Evolutionary conservation across 768 basidiomycete genomes (phyloP).

Genomic region (Pilatotrama ljubarskyi): DNA sequence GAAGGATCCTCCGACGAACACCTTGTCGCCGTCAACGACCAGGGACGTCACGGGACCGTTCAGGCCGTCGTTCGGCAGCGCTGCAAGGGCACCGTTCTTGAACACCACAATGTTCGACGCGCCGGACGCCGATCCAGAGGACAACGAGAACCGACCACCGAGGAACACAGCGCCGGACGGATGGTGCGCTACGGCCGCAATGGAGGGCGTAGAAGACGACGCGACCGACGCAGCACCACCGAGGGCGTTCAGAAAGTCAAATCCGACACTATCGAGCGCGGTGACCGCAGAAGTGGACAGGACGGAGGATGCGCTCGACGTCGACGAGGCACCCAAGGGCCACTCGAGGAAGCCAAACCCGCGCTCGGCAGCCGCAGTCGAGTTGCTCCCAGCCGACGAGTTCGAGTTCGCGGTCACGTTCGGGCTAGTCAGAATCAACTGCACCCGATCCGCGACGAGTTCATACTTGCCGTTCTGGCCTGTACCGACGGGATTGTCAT

Average conservation of each 20-base stretch:
- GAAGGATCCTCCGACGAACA: constrained; percentile 92
- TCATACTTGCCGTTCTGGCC: constrained; percentile 71
- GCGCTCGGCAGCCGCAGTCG: constrained; percentile 36
- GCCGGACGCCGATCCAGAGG: constrained; percentile 54
- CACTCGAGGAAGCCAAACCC: constrained; percentile 92
- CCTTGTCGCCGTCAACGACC: constrained; percentile 55
- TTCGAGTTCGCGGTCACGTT: constrained; percentile 39
- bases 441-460: constrained; percentile 84
- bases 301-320: constrained; percentile 57
- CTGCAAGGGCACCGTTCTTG: constrained; percentile 54
- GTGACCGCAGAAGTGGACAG: constrained; percentile 75
- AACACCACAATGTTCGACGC: constrained; percentile 73
- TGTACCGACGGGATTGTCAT: constrained; percentile 58
- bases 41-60: constrained; percentile 77
- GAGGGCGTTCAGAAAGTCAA: constrained; percentile 61
- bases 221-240: constrained; percentile 44
- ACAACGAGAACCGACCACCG: constrained; percentile 73
- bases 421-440: constrained; percentile 70
- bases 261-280: constrained; percentile 58
- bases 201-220: constrained; percentile 36
- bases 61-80: constrained; percentile 67
- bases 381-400: constrained; percentile 33
- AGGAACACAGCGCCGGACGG: constrained; percentile 66
- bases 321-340: constrained; percentile 48
- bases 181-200: constrained; percentile 65